These are phyloP conservation scores for Diaporthe sp. DNA, from an alignment of 2,329 filamentous ascomycete genomes.

Conservation along the genomic window DNA sequence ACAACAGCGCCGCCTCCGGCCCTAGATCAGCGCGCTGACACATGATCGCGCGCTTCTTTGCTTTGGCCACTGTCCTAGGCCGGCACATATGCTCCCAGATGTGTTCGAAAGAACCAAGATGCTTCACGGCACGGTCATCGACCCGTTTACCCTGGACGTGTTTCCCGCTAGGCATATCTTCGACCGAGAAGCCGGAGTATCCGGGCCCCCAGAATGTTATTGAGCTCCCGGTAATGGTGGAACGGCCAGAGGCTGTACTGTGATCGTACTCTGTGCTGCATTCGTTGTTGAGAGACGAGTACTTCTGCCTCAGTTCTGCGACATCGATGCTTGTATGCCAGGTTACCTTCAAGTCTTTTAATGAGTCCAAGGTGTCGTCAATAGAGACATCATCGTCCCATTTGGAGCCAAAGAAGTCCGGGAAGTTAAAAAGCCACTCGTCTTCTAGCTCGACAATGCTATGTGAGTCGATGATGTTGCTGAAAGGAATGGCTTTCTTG, in stretches of 20 bases:
- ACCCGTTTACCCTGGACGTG: not conserved
- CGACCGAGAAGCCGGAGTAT: rapidly evolving
- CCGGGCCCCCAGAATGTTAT: not conserved
- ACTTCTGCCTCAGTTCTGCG: not conserved
- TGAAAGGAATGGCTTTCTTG: slow-evolving; percentile 36
- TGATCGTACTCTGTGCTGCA: not conserved
- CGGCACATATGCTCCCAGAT: not conserved
- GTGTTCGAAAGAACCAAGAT: not conserved
- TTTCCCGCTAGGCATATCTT: not conserved
- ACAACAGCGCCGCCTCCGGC: slow-evolving; percentile 1
- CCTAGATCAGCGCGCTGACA: not conserved
- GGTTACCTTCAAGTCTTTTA: not conserved
- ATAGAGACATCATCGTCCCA: not conserved
- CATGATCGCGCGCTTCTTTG: not conserved
- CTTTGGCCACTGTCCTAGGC: not conserved
- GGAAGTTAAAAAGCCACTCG: slow-evolving; percentile 42
- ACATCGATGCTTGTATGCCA: not conserved
- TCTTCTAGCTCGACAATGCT: slow-evolving; percentile 37
- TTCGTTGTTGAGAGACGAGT: not conserved
- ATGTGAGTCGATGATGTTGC: slow-evolving; percentile 27
- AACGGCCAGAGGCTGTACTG: not conserved
- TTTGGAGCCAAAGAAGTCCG: slow-evolving; percentile 27
- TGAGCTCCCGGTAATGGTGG: too few relatives aligned
- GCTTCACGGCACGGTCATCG: rapidly evolving
- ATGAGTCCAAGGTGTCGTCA: not conserved